Evolutionary conservation across 345 rosid genomes (phyloP), one percentile per base, ranked within the genome.

Genomic region (Cardiospermum halicacabum): DNA sequence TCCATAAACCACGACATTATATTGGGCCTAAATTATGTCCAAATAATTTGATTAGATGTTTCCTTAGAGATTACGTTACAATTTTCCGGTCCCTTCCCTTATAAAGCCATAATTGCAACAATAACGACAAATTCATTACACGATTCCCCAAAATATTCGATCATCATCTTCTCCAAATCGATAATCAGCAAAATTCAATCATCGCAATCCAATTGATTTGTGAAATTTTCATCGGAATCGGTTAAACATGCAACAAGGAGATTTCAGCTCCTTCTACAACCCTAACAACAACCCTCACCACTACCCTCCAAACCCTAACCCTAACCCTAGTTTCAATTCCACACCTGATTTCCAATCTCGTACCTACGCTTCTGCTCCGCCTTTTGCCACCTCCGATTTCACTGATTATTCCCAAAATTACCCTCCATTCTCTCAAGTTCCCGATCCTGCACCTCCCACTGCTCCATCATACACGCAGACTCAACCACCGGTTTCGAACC

Each of bases 321-420:
- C 81, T 0, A 61, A 26, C 34, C 78, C 82, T 2, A 74, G 66
- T 36, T 68, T 79, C 3, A 77, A 67, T 65, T 34, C 78, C 12
- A 54, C 84, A 0, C 62, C 83, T 36, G 91, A 85, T 65, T 87
- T 59, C 64, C 31, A 72, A 59, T 88, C 70, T 11, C 57, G 58
- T 27, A 53, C 88, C 4, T 86, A 81, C 82, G 97, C 99, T 0
- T 91, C 99, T 0, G 96, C 97, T 0, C 93, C 99, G 7, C 97
- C 97, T 2, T 85, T 79, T 71, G 21, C 80, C 0, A 55, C 82
- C 16, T 39, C 79, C n/a, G 96, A 92, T 71, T 83, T 75, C 81
- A 55, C 92, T 7, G 53, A n/a, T 19, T 81, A 80, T 56, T 51
- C 86, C 13, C 78, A 74, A 36, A 85, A 68, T 67, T 85, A 81